Percentiles rank a stretch among this genome's conserved stretches.
Conservation (phyloP, 345 rosid species). For the Populus pruinosa region DNA sequence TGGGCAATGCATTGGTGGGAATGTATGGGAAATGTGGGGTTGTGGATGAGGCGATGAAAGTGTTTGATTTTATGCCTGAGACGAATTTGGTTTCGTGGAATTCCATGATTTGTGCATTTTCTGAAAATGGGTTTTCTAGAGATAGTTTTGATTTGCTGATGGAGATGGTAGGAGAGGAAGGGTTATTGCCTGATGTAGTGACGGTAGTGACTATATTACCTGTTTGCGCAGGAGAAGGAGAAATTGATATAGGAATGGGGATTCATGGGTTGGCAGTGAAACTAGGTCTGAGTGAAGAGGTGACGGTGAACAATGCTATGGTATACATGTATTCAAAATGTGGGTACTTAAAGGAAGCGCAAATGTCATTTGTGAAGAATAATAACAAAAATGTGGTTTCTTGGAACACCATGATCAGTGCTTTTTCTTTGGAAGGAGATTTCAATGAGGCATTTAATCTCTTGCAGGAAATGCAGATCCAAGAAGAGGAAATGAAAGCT, state of each 20-base stretch:
- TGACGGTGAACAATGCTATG: conserved; percentile 55
- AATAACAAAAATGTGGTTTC: conserved; percentile 49
- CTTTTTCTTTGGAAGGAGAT: conserved; percentile 42
- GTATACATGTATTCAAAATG: conserved; percentile 62
- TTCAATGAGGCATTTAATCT: conserved; percentile 31
- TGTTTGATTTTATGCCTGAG: conserved; percentile 46
- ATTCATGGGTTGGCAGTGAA: conserved; percentile 62
- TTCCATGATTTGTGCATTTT: conserved; percentile 46
- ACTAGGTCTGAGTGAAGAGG: conserved; percentile 40
- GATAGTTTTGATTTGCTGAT: conserved; percentile 39
- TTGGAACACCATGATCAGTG: conserved; percentile 59
- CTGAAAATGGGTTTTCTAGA: conserved; percentile 39
- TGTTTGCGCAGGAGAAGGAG: conserved; percentile 45
- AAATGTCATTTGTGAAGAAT: conserved; percentile 38
- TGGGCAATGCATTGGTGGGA: conserved; percentile 53
- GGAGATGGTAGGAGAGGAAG: conserved; percentile 42
- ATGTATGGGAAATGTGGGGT: conserved; percentile 53
- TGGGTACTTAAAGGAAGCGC: conserved; percentile 44
- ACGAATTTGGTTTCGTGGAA: conserved; percentile 69
- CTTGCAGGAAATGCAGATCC: conserved; percentile 44
- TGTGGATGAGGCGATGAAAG: conserved; percentile 36
- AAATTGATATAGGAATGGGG: conserved; percentile 37
- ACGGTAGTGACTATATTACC: conserved; percentile 53
- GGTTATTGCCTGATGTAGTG: conserved; percentile 50
- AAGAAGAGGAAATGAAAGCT: conserved; percentile 24